phyloP scores from a whole-genome alignment of 208 protist species.

The Leishmania turanica region DNA sequence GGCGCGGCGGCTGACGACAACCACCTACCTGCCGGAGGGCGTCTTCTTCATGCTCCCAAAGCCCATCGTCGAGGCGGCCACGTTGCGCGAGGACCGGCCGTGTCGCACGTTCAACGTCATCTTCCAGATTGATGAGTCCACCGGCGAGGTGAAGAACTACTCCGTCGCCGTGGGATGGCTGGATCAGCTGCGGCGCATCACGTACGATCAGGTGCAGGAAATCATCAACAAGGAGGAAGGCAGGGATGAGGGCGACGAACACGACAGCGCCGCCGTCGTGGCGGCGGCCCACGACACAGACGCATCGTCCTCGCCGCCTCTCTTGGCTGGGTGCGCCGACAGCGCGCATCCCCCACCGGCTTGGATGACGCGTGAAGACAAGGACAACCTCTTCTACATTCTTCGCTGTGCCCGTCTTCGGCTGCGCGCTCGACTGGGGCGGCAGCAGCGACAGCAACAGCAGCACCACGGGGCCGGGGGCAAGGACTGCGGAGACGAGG shows the following conservation, averaged over 20 bases:
- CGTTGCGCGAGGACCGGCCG: slow-evolving; percentile 77
- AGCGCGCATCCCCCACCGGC: slow-evolving; percentile 31
- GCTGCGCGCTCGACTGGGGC: slow-evolving; percentile 42
- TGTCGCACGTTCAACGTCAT: slow-evolving; percentile 90
- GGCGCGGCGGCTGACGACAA: slow-evolving; percentile 77
- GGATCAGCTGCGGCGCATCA: slow-evolving; percentile 78
- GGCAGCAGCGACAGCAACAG: slow-evolving; percentile 13
- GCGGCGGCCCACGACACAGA: not conserved
- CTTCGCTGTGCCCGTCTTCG: slow-evolving; percentile 52
- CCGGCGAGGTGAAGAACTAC: slow-evolving; percentile 78
- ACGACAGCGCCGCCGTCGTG: not conserved
- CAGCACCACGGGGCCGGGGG: not conserved
- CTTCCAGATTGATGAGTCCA: slow-evolving; percentile 74
- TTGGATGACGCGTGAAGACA: slow-evolving; percentile 64
- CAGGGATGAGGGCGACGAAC: not conserved
- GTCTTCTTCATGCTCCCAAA: slow-evolving; percentile 92
- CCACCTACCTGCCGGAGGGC: slow-evolving; percentile 88
- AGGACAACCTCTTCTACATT: slow-evolving; percentile 50
- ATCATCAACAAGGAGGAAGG: slow-evolving; percentile 43
- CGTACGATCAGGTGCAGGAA: slow-evolving; percentile 83
- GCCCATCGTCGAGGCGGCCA: slow-evolving; percentile 84
- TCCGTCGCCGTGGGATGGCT: slow-evolving; percentile 79
- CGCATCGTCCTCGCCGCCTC: not conserved
- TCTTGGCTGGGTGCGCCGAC: not conserved
- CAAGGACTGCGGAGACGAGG: not conserved